Evolutionary conservation across 1,284 basidiomycete genomes (phyloP).

Genomic region (Anthracocystis setariae): DNA sequence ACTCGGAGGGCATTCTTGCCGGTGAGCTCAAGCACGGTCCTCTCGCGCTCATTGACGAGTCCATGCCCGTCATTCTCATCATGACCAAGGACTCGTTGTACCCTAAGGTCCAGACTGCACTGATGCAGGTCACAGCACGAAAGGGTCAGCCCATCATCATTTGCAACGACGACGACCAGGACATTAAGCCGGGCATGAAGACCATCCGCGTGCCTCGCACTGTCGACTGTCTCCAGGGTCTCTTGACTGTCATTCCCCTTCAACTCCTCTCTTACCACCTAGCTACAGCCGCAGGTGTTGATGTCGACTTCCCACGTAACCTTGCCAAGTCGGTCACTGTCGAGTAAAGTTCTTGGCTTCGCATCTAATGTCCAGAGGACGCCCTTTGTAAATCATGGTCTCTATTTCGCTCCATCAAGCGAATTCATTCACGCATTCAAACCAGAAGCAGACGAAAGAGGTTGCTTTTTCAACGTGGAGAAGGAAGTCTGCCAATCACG

Average conservation of each 20-base stretch:
- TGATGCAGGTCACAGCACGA: slow-evolving; percentile 94
- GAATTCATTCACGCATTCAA: too few relatives aligned
- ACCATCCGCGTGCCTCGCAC: slow-evolving; percentile 83
- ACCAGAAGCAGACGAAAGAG: too few relatives aligned
- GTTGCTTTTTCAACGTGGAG: neutral
- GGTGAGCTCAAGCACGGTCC: slow-evolving; percentile 99
- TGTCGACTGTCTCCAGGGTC: slow-evolving; percentile 92
- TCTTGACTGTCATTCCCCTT: slow-evolving; percentile 95
- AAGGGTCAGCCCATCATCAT: slow-evolving; percentile 94
- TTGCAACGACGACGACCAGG: slow-evolving; percentile 91
- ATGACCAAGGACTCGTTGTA: slow-evolving; percentile 99
- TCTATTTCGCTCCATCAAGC: slow-evolving; percentile 2
- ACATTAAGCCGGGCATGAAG: slow-evolving; percentile 77
- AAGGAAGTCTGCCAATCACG: too few relatives aligned
- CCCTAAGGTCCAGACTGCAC: slow-evolving; percentile 96
- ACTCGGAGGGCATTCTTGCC: slow-evolving; percentile 79
- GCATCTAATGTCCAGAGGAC: slow-evolving; percentile 1
- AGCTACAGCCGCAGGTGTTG: slow-evolving; percentile 92
- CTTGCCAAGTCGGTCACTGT: slow-evolving; percentile 72
- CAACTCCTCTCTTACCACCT: slow-evolving; percentile 97
- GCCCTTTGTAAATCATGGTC: slow-evolving; percentile 32
- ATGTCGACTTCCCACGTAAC: slow-evolving; percentile 98
- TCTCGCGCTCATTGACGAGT: slow-evolving; percentile 95
- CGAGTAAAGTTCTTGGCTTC: slow-evolving; percentile 41
- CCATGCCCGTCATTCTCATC: slow-evolving; percentile 85